phyloP scores from a whole-genome alignment of 306 rosid species.

The Vigna unguiculata region DNA sequence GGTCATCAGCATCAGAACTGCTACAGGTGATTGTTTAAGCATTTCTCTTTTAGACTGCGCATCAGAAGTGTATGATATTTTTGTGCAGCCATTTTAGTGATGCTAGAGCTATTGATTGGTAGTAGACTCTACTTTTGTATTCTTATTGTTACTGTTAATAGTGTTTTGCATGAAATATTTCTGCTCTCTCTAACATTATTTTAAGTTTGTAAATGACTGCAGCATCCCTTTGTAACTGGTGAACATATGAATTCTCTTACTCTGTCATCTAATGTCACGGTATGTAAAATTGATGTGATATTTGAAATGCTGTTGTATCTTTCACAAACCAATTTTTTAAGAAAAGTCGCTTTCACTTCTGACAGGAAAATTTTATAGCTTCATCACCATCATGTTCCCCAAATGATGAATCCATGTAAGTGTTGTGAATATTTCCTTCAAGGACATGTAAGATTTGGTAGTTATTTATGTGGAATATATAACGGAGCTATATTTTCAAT shows the following conservation, averaged over 20 bases:
- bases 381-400: slow-evolving; percentile 55
- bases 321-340: slow-evolving; percentile 34
- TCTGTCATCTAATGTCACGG: slow-evolving; percentile 58
- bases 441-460: slow-evolving; percentile 37
- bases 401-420: slow-evolving; percentile 61
- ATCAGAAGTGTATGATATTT: slow-evolving; percentile 20
- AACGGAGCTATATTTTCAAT: slow-evolving; percentile 4
- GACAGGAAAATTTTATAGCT: slow-evolving; percentile 64
- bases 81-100: slow-evolving; percentile 35
- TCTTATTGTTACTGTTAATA: slow-evolving; percentile 7
- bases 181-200: slow-evolving; percentile 40
- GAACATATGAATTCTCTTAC: slow-evolving; percentile 53
- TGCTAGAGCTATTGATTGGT: slow-evolving; percentile 20
- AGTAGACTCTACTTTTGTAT: slow-evolving; percentile 24
- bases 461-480: slow-evolving; percentile 37
- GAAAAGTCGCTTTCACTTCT: slow-evolving; percentile 33
- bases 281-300: slow-evolving; percentile 52
- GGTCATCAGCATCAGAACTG: slow-evolving; percentile 85
- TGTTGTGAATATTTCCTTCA: slow-evolving; percentile 20
- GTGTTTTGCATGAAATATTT: slow-evolving; percentile 37
- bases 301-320: slow-evolving; percentile 28
- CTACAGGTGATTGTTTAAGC: slow-evolving; percentile 73
- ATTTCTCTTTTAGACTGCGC: slow-evolving; percentile 37
- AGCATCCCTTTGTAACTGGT: slow-evolving; percentile 96
- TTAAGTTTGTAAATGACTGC: slow-evolving; percentile 51